Evolutionary conservation across 495 filamentous ascomycete genomes (phyloP), one percentile per base, ranked within the genome.

Genomic region (Hapsidospora chrysogenum): DNA sequence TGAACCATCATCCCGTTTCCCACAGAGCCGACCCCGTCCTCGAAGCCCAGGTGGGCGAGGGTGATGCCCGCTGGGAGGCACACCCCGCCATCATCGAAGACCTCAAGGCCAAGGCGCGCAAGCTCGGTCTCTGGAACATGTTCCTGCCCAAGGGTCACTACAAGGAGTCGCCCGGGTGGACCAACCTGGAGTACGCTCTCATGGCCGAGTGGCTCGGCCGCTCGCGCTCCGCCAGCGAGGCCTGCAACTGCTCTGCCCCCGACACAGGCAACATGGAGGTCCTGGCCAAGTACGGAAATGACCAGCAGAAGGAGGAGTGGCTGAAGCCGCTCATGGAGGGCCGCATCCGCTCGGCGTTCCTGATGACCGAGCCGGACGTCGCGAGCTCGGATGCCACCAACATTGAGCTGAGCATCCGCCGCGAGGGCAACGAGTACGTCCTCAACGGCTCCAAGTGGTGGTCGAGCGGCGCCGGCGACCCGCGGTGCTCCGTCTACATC

Each of bases 211-310:
- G 79, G 50, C 60, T 94, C 49, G 86, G 85, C 38, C 82, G 73
- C 60, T 85, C 78, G 34, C 63, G 72, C 47, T 51, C 73, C 36
- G 85, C 81, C 28, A 80, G 79, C 4, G 85, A 94, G 63, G 85
- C 86, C 8, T 82, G 80, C 43, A 94, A 94, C 53, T 92, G 84
- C 49, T 69, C 85, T 18, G 85, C 85, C 9, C 85, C 85, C 4
- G 85, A 94, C 53, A 93, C 85, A 0, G 85, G 85, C 6, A 94
- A 94, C 52, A 93, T 94, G 85, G 85, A 94, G 49, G 84, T 93
- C 21, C 53, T 94, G 35, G 85, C 86, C 47, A 92, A 89, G 58
- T 94, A 94, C 49, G 86, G 80, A 14, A 86, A 79, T 40, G 80
- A 85, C 0, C 74, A 64, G n/a, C 85, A 93, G 61, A 92, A 94